These are phyloP conservation scores for Pisolithus sp. DNA, from an alignment of 768 basidiomycete genomes.

Conservation along the genomic window DNA sequence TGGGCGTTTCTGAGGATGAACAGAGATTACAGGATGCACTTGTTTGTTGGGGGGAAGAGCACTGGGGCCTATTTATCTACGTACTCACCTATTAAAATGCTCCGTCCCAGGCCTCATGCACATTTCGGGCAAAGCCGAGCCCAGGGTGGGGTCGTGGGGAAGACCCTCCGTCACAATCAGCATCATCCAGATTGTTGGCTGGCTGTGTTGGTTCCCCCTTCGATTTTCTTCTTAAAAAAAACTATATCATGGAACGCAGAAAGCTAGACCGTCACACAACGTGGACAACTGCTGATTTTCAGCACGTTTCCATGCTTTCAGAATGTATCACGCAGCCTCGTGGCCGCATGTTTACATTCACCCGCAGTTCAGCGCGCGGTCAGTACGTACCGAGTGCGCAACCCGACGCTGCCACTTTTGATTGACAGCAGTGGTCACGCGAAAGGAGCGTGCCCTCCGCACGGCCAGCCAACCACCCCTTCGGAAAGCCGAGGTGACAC, in stretches of 20 bases:
- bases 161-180: neutral
- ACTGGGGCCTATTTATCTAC: neutral
- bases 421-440: too few relatives aligned
- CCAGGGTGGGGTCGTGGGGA: neutral
- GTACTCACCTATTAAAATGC: neutral
- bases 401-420: too few relatives aligned
- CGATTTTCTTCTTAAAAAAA: neutral
- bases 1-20: conserved; percentile 1
- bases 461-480: too few relatives aligned
- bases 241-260: too few relatives aligned
- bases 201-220: neutral
- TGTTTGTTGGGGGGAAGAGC: neutral
- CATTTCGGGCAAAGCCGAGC: neutral
- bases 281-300: neutral
- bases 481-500: too few relatives aligned
- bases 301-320: too few relatives aligned
- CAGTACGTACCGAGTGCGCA: too few relatives aligned
- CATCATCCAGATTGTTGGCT: neutral
- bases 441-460: too few relatives aligned
- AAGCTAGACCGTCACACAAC: neutral
- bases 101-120: neutral
- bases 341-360: too few relatives aligned
- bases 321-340: too few relatives aligned
- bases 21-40: conserved; percentile 4
- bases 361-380: too few relatives aligned